Evolutionary conservation across 805 yeast species (phyloP).

Genomic region (Candida insectalens): DNA sequence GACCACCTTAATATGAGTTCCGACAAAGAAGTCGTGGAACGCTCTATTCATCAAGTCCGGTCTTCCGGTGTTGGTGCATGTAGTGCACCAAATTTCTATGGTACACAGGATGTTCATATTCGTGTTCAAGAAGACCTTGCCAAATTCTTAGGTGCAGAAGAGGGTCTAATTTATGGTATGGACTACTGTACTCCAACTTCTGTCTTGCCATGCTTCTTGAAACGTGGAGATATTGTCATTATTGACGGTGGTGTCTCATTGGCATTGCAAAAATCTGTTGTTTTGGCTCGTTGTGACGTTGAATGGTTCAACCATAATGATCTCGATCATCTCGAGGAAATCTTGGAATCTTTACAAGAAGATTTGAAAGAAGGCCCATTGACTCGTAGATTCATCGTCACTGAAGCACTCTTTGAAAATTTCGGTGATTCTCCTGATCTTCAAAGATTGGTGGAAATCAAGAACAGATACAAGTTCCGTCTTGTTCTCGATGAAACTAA

Average conservation of each 20-base stretch:
- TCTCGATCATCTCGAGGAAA: constrained; percentile 66
- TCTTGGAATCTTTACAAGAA: constrained; percentile 51
- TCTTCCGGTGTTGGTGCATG: constrained; percentile 94
- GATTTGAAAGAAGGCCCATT: constrained; percentile 61
- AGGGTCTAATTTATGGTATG: constrained; percentile 83
- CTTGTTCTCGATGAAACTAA: constrained; percentile 80
- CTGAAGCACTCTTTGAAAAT: constrained; percentile 82
- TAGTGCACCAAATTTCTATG: constrained; percentile 97
- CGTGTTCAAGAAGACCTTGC: constrained; percentile 71
- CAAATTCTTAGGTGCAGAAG: constrained; percentile 64
- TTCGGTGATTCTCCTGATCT: constrained; percentile 75
- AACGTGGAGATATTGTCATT: constrained; percentile 88
- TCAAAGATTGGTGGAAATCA: constrained; percentile 59
- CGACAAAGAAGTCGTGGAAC: constrained; percentile 34
- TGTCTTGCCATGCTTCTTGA: constrained; percentile 86
- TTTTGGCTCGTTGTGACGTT: constrained; percentile 77
- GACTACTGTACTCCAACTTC: constrained; percentile 81
- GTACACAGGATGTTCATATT: constrained; percentile 86
- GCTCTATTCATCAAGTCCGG: constrained; percentile 49
- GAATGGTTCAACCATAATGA: constrained; percentile 85
- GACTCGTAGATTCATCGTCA: constrained; percentile 83
- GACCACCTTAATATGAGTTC: constrained; percentile 63
- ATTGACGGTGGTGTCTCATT: constrained; percentile 74
- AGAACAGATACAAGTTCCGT: constrained; percentile 75
- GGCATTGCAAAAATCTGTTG: constrained; percentile 79